These are phyloP conservation scores for Pythium myriotylum DNA, from an alignment of 352 stramenopile species.

Conservation along the genomic window DNA sequence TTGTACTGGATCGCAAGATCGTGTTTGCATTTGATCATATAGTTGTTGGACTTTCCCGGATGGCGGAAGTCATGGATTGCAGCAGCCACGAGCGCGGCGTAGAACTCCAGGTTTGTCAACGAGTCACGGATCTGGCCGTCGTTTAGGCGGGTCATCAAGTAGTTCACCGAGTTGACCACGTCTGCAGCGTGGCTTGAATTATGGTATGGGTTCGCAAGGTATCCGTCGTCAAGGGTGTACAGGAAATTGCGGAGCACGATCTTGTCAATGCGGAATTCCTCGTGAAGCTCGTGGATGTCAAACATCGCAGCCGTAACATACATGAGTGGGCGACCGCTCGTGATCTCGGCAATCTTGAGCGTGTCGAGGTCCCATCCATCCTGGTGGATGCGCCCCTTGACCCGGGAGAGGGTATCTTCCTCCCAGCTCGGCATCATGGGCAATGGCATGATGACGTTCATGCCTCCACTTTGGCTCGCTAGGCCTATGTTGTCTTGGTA, in stretches of 20 bases:
- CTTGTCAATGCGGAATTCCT: constrained; percentile 75
- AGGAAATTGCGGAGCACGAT: constrained; percentile 80
- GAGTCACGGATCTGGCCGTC: constrained; percentile 75
- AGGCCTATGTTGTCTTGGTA: constrained; percentile 53
- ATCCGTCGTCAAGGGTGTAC: constrained; percentile 76
- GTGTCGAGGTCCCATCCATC: constrained; percentile 79
- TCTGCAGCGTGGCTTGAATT: constrained; percentile 80
- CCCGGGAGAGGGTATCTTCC: constrained; percentile 43
- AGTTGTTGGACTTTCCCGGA: constrained; percentile 86
- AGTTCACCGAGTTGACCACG: constrained; percentile 86
- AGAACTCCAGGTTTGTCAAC: constrained; percentile 80
- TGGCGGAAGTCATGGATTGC: constrained; percentile 88
- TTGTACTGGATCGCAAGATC: constrained; percentile 86
- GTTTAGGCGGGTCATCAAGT: constrained; percentile 66
- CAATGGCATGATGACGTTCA: constrained; percentile 42
- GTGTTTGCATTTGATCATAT: constrained; percentile 79
- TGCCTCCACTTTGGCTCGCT: constrained; percentile 17
- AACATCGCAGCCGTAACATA: constrained; percentile 82
- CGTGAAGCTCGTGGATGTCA: constrained; percentile 77
- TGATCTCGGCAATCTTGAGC: constrained; percentile 67
- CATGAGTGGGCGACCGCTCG: constrained; percentile 68
- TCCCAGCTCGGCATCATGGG: constrained; percentile 63
- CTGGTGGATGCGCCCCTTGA: constrained; percentile 59
- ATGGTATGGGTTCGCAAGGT: constrained; percentile 78
- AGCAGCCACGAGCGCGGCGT: constrained; percentile 72